A percentile compares a stretch with the other conserved stretches of the same genome.
These are phyloP conservation scores for Melanogaster broomeanus DNA, from an alignment of 768 basidiomycete species.

Conservation along the genomic window DNA sequence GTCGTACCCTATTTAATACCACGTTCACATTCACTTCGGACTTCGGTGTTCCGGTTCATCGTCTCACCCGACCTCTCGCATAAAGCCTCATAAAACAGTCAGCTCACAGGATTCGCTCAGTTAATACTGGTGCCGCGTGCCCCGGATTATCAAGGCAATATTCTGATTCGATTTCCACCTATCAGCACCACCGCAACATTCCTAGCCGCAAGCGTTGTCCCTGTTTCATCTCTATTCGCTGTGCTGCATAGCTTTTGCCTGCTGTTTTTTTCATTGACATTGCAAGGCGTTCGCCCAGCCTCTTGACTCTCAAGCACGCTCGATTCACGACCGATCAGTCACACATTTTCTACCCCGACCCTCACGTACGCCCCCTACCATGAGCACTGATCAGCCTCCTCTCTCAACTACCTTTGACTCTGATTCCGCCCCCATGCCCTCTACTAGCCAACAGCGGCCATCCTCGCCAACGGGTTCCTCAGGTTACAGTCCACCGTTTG, in stretches of 20 bases:
- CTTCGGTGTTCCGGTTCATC: background rate
- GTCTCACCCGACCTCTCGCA: background rate
- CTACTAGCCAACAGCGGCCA: background rate
- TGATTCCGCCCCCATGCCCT: background rate
- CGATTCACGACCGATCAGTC: background rate
- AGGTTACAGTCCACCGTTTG: conserved; percentile 24
- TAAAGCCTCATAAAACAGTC: background rate
- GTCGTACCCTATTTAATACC: background rate
- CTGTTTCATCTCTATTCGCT: background rate
- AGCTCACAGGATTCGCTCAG: background rate
- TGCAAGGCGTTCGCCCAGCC: background rate
- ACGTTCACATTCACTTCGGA: background rate
- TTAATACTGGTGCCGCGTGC: background rate
- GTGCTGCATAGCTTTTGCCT: background rate
- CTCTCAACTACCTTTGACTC: background rate
- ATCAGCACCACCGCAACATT: no score
- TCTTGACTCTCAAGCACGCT: background rate
- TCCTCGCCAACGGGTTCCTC: conserved; percentile 5
- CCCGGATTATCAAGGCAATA: background rate
- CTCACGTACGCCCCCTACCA: background rate
- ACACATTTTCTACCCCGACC: background rate
- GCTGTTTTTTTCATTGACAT: background rate
- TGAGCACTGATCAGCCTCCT: background rate
- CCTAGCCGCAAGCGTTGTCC: background rate
- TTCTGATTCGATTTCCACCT: background rate